phyloP scores from a whole-genome alignment of 345 rosid species.

The Linum tenue region DNA sequence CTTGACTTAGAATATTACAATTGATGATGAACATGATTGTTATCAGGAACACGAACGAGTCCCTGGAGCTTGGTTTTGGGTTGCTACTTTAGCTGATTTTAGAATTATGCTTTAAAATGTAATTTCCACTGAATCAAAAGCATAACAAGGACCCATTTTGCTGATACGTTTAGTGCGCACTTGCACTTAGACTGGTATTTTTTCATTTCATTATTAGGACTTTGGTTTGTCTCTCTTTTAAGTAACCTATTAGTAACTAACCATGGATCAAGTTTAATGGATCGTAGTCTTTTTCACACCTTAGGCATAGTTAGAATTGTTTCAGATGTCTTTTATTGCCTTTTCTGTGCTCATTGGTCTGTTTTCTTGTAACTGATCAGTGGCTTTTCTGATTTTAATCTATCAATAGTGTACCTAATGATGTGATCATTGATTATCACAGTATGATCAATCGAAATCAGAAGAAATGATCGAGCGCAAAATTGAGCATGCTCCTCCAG shows the following conservation, averaged over 20 bases:
- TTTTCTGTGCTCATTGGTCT: background rate
- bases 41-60: background rate
- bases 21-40: background rate
- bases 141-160: background rate
- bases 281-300: too few relatives aligned
- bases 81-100: background rate
- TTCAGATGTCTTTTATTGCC: background rate
- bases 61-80: background rate
- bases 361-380: background rate
- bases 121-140: background rate
- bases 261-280: too few relatives aligned
- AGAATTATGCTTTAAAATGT: background rate
- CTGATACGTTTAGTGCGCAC: too few relatives aligned
- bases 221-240: too few relatives aligned
- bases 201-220: too few relatives aligned
- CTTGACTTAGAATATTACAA: too few relatives aligned
- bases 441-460: slow-evolving; percentile 72
- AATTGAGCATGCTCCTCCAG: slow-evolving; percentile 73
- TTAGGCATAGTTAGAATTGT: background rate
- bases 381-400: background rate
- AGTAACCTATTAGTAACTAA: too few relatives aligned
- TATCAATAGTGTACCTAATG: too few relatives aligned
- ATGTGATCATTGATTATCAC: slow-evolving; percentile 3
- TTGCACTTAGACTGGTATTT: too few relatives aligned
- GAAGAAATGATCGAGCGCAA: slow-evolving; percentile 84